Evolutionary conservation across 768 basidiomycete species (phyloP).

Genomic region (Flagelloscypha sp.): DNA sequence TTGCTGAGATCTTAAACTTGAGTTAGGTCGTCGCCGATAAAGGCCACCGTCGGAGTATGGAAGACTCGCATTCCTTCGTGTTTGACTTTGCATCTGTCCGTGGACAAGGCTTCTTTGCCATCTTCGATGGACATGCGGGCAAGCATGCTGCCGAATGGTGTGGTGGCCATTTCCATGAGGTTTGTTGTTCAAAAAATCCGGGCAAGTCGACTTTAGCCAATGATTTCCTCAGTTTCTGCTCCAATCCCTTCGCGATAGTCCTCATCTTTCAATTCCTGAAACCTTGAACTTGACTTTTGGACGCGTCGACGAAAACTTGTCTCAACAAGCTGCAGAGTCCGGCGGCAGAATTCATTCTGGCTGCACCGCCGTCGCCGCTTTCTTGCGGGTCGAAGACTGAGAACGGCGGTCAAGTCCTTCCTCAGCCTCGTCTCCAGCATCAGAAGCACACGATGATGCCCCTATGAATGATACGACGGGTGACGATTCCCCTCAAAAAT

Average conservation of each 20-base stretch:
- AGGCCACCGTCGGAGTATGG: slow-evolving; percentile 89
- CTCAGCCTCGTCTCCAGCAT: slow-evolving; percentile 23
- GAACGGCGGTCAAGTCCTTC: slow-evolving; percentile 69
- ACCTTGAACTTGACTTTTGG: slow-evolving; percentile 92
- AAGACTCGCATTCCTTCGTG: slow-evolving; percentile 94
- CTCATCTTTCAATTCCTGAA: slow-evolving; percentile 65
- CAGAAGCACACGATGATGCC: slow-evolving; percentile 15
- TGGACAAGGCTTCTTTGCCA: slow-evolving; percentile 96
- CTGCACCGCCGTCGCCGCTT: slow-evolving; percentile 94
- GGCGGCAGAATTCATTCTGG: slow-evolving; percentile 93
- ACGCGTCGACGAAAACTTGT: slow-evolving; percentile 77
- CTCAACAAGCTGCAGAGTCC: slow-evolving; percentile 75
- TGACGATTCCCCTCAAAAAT: slow-evolving; percentile 28
- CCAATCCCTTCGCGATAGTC: slow-evolving; percentile 53
- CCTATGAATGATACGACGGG: slow-evolving; percentile 37
- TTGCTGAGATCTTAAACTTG: slow-evolving; percentile 33
- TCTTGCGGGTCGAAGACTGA: slow-evolving; percentile 84
- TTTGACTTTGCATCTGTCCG: slow-evolving; percentile 86
- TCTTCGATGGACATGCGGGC: slow-evolving; percentile 98
- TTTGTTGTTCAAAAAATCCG: slow-evolving; percentile 17
- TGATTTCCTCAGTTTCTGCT: slow-evolving; percentile 52
- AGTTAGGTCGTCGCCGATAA: slow-evolving; percentile 78
- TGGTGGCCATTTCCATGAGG: slow-evolving; percentile 92
- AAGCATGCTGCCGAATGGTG: slow-evolving; percentile 99
- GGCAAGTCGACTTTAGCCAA: not conserved